These are phyloP conservation scores for Zostera marina DNA, from an alignment of 116 monocot genomes.

Conservation along the genomic window DNA sequence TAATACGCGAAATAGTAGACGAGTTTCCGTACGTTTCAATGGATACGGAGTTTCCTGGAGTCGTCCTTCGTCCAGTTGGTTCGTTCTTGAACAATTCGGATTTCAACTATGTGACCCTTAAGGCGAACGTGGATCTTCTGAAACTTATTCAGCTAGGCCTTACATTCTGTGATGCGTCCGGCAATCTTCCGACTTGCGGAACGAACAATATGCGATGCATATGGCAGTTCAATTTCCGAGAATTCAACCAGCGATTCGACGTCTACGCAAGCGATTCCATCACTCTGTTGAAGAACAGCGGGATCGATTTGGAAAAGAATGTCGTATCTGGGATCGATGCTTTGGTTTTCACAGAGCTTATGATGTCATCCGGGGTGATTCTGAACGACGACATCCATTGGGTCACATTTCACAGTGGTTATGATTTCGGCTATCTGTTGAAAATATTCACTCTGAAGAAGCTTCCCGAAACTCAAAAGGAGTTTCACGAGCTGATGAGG, in stretches of 20 bases:
- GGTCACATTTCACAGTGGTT: conserved; percentile 58
- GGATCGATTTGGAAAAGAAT: conserved; percentile 21
- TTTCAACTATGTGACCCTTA: conserved; percentile 23
- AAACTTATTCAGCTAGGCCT: conserved; percentile 34
- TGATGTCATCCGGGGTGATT: conserved; percentile 48
- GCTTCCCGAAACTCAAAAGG: conserved; percentile 32
- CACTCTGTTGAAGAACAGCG: conserved; percentile 14
- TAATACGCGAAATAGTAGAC: conserved; percentile 55
- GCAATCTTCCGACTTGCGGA: conserved; percentile 14
- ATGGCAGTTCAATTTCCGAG: conserved; percentile 48
- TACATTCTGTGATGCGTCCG: conserved; percentile 19
- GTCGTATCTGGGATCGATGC: conserved; percentile 15
- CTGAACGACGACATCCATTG: conserved; percentile 43
- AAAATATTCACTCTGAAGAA: conserved; percentile 32
- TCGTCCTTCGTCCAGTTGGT: conserved; percentile 52
- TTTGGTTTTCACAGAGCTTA: conserved; percentile 22
- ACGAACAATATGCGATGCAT: conserved; percentile 4
- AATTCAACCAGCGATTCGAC: conserved; percentile 19
- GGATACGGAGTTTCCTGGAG: conserved; percentile 82
- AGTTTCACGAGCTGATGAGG: conserved; percentile 41
- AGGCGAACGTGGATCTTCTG: conserved; percentile 26
- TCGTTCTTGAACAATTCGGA: conserved; percentile 38
- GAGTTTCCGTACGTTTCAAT: conserved; percentile 47
- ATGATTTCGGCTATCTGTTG: conserved; percentile 32
- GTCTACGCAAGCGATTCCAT: conserved; percentile 24